Conservation (phyloP, 164 flowering plant genomes). For the Magnolia kwangsiensis region DNA sequence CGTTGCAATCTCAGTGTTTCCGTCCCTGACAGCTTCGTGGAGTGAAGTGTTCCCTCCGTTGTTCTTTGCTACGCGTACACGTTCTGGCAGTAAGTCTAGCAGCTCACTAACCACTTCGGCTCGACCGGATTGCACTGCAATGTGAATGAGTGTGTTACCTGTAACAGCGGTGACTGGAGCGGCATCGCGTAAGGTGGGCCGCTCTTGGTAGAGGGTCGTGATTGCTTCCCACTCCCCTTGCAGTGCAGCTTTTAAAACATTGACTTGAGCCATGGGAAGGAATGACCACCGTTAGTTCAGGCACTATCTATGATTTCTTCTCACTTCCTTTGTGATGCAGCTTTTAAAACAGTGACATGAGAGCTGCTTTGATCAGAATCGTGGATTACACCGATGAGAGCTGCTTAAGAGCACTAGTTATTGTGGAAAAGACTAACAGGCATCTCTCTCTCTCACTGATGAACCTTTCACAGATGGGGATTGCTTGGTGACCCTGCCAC, state of each 20-base stretch:
- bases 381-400: too few relatives aligned
- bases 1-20: background rate
- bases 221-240: background rate
- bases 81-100: background rate
- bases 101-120: background rate
- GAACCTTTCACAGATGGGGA: too few relatives aligned
- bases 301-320: too few relatives aligned
- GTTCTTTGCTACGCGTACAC: background rate
- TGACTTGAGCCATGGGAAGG: background rate
- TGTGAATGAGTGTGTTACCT: background rate
- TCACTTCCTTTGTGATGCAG: too few relatives aligned
- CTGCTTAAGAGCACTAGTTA: too few relatives aligned
- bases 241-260: background rate
- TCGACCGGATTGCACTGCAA: background rate
- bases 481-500: too few relatives aligned
- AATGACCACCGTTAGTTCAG: too few relatives aligned
- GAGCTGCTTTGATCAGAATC: too few relatives aligned
- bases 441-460: too few relatives aligned
- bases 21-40: background rate
- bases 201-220: background rate
- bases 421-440: too few relatives aligned
- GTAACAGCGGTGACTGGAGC: background rate
- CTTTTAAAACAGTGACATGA: too few relatives aligned
- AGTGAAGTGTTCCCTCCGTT: background rate
- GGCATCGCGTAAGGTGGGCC: background rate